Percentiles rank a stretch among this genome's conserved stretches.
These are phyloP conservation scores for Suhomyces kilbournensis DNA, from an alignment of 805 yeast genomes.

Conservation along the genomic window DNA sequence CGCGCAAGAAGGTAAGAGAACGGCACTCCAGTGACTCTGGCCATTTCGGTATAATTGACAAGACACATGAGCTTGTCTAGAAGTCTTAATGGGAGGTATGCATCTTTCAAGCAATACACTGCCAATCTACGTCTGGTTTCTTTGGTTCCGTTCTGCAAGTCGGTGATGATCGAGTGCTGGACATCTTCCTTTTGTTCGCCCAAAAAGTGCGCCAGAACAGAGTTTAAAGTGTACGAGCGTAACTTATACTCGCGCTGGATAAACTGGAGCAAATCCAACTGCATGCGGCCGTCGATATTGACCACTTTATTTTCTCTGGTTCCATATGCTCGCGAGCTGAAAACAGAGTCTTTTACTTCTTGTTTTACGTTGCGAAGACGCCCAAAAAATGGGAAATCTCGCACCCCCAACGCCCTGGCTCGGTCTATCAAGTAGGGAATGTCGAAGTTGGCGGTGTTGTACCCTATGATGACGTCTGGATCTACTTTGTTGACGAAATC, in stretches of 20 bases:
- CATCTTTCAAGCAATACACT: slow-evolving; percentile 95
- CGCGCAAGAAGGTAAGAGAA: slow-evolving; percentile 82
- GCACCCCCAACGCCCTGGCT: slow-evolving; percentile 67
- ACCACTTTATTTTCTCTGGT: slow-evolving; percentile 88
- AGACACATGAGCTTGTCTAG: slow-evolving; percentile 93
- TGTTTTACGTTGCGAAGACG: slow-evolving; percentile 66
- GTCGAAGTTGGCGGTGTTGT: slow-evolving; percentile 92
- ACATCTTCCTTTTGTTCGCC: slow-evolving; percentile 98
- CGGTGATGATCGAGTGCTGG: slow-evolving; percentile 94
- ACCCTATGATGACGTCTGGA: slow-evolving; percentile 96
- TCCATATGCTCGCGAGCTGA: slow-evolving; percentile 95
- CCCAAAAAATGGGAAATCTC: slow-evolving; percentile 82
- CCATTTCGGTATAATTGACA: slow-evolving; percentile 98
- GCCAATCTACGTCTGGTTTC: slow-evolving; percentile 95
- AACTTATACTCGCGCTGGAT: slow-evolving; percentile 92
- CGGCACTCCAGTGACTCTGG: slow-evolving; percentile 98
- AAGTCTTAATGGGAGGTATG: slow-evolving; percentile 83
- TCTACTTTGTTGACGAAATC: slow-evolving; percentile 81
- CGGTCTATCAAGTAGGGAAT: slow-evolving; percentile 89
- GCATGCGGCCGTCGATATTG: slow-evolving; percentile 95
- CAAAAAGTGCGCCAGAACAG: slow-evolving; percentile 90
- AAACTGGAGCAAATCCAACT: slow-evolving; percentile 87
- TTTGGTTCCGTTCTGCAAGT: slow-evolving; percentile 84
- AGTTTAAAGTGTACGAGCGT: slow-evolving; percentile 90
- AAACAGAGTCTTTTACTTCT: slow-evolving; percentile 75